Conservation (phyloP, 2,329 filamentous ascomycete species). For the Fusarium pseudograminearum region DNA sequence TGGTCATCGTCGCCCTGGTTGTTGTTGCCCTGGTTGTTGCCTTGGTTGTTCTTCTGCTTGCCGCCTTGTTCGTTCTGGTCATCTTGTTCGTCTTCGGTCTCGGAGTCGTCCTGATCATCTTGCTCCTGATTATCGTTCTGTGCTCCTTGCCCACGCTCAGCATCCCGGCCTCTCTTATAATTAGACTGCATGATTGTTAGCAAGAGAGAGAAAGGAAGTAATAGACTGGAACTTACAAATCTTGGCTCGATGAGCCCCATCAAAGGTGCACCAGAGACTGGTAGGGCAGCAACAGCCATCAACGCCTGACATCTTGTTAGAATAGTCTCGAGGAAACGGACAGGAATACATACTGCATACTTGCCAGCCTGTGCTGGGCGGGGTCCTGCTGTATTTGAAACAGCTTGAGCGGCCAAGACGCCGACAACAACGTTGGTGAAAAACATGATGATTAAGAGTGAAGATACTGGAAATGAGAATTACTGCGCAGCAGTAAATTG, state of each 20-base stretch:
- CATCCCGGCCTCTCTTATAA: neutral
- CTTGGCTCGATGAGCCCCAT: constrained; percentile 22
- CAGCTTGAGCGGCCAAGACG: constrained; percentile 22
- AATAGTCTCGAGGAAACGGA: rapidly evolving
- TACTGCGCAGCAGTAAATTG: constrained; percentile 20
- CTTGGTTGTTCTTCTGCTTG: neutral
- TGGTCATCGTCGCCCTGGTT: neutral
- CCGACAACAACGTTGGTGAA: constrained; percentile 27
- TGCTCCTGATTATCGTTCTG: neutral
- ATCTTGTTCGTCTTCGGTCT: neutral
- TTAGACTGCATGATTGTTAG: neutral
- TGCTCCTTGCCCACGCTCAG: neutral
- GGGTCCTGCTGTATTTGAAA: neutral
- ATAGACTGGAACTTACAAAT: neutral
- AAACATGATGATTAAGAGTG: neutral
- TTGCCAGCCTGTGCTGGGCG: neutral
- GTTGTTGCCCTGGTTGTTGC: neutral
- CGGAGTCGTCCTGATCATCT: neutral
- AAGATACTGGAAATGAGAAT: neutral
- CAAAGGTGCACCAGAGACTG: constrained; percentile 9
- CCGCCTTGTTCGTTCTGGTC: neutral
- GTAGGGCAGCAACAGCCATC: constrained; percentile 27
- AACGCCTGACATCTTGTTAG: neutral
- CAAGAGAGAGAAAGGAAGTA: rapidly evolving
- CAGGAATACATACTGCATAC: neutral